phyloP scores from a whole-genome alignment of 257 asterid genomes.

The Petunia axillaris region DNA sequence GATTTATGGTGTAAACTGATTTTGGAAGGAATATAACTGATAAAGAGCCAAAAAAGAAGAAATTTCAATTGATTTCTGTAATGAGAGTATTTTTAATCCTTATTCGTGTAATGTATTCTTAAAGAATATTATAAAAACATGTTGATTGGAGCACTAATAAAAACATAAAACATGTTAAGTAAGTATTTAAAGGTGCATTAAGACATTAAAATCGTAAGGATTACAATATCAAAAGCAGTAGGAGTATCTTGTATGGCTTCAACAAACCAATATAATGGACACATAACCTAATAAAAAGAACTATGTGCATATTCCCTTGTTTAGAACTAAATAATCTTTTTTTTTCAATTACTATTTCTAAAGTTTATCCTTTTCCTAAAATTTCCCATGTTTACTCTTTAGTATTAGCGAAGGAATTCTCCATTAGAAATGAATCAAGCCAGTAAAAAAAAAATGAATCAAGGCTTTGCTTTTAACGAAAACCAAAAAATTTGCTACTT shows the following conservation, averaged over 20 bases:
- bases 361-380: neutral
- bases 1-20: too few species aligned
- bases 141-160: too few species aligned
- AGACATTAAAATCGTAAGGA: slow-evolving; percentile 13
- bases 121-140: too few species aligned
- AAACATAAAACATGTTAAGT: neutral
- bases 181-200: neutral
- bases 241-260: neutral
- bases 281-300: neutral
- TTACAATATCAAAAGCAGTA: neutral
- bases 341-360: neutral
- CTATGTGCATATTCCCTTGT: slow-evolving; percentile 1
- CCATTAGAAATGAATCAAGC: neutral
- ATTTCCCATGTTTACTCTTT: neutral
- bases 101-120: too few species aligned
- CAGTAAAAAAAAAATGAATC: neutral
- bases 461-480: too few species aligned
- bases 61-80: too few species aligned
- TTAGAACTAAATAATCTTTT: neutral
- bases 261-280: neutral
- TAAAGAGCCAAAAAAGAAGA: too few species aligned
- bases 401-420: neutral
- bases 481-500: neutral
- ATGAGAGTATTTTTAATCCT: too few species aligned
- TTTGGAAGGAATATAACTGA: too few species aligned